A percentile compares a stretch with the other conserved stretches of the same genome.
Evolutionary conservation across 169 alveolate genomes (phyloP).

Genomic region (Plasmodium ovale): DNA sequence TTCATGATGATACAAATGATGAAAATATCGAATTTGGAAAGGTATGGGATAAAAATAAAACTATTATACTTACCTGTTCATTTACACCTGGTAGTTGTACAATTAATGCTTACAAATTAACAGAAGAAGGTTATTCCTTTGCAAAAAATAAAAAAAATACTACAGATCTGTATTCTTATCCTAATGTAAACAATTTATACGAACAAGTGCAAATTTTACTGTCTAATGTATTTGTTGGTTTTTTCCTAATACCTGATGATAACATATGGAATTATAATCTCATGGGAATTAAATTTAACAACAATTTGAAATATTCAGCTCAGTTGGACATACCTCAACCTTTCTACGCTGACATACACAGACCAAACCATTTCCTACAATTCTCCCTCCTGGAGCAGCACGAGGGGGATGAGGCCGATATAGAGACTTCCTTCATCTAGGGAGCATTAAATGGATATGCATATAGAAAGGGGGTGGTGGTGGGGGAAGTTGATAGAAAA

Average conservation of each 20-base stretch:
- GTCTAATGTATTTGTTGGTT: constrained; percentile 98
- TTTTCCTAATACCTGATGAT: constrained; percentile 98
- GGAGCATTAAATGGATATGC: no score
- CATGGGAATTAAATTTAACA: constrained; percentile 95
- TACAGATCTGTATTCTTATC: constrained; percentile 73
- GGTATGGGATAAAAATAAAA: constrained; percentile 67
- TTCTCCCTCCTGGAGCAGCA: constrained; percentile 83
- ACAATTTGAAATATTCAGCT: constrained; percentile 93
- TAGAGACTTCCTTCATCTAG: constrained; percentile 67
- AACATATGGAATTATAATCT: constrained; percentile 99
- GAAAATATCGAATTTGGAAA: constrained; percentile 26
- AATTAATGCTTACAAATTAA: constrained; percentile 94
- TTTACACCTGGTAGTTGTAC: constrained; percentile 99
- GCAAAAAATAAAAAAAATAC: constrained; percentile 86
- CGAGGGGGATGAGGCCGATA: constrained; percentile 71
- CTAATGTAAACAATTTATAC: constrained; percentile 76
- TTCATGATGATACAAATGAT: constrained; percentile 12
- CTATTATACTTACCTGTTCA: constrained; percentile 88
- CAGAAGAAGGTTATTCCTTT: constrained; percentile 96
- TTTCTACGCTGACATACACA: constrained; percentile 97
- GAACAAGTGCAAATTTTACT: constrained; percentile 95
- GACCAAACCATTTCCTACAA: constrained; percentile 94
- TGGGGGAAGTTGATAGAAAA: no score
- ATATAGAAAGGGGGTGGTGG: no score
- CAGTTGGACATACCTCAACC: constrained; percentile 96